These are phyloP conservation scores for Pythium folliculosum DNA, from an alignment of 352 stramenopile species.

Conservation along the genomic window DNA sequence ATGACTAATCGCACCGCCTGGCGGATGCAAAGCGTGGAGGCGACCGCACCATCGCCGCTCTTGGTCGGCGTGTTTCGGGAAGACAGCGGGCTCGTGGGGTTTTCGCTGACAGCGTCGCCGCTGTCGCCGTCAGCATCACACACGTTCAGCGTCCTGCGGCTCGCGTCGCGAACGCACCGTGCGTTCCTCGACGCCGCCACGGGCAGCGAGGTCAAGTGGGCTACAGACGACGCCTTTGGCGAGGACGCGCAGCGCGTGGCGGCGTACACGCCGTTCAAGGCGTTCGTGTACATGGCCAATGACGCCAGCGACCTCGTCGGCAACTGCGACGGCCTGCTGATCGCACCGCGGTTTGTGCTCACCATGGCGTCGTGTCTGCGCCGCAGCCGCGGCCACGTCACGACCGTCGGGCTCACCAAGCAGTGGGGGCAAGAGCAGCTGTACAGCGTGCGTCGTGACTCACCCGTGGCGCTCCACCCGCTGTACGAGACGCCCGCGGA, in stretches of 20 bases:
- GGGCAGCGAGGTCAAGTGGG: slow-evolving; percentile 3
- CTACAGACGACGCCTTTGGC: neutral
- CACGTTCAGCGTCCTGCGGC: slow-evolving; percentile 11
- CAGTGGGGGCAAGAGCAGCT: neutral
- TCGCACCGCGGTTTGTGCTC: slow-evolving; percentile 29
- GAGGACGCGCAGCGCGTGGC: slow-evolving; percentile 6
- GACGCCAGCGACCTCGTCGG: neutral
- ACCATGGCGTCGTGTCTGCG: slow-evolving; percentile 31
- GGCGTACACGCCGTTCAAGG: slow-evolving; percentile 2
- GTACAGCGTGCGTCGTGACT: slow-evolving; percentile 1
- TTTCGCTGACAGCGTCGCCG: slow-evolving; percentile 3
- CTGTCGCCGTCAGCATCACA: neutral
- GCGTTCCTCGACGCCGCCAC: slow-evolving; percentile 23
- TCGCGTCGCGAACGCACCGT: slow-evolving; percentile 1
- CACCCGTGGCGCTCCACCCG: slow-evolving; percentile 14
- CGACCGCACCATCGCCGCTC: neutral
- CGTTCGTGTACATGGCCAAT: slow-evolving; percentile 9
- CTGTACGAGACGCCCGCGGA: slow-evolving; percentile 16
- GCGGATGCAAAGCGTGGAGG: neutral
- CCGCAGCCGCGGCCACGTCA: neutral
- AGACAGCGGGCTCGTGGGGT: slow-evolving; percentile 7
- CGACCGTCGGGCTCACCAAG: neutral
- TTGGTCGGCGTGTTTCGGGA: slow-evolving; percentile 10
- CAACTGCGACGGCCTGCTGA: slow-evolving; percentile 21
- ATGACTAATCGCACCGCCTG: too few species aligned